Percentiles rank a stretch among this genome's conserved stretches.
These are phyloP conservation scores for Nidularia pulvinata DNA, from an alignment of 768 basidiomycete species.

Conservation along the genomic window DNA sequence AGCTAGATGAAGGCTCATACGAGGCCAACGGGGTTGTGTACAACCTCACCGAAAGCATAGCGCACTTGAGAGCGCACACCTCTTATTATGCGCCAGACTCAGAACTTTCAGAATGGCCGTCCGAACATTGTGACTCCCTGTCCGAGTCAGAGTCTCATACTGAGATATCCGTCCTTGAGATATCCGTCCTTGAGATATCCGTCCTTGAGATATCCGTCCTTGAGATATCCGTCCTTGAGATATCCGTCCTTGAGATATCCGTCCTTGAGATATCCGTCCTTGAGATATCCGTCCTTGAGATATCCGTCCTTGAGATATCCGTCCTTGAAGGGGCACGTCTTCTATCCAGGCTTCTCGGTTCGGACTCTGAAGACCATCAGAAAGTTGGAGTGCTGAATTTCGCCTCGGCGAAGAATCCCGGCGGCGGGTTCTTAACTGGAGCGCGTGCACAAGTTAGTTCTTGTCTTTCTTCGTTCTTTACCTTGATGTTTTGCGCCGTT, in stretches of 20 bases:
- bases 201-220: no score
- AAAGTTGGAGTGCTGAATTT: conserved; percentile 71
- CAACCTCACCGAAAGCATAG: conserved; percentile 20
- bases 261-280: no score
- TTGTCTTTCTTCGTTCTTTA: no score
- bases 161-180: conserved; percentile 39
- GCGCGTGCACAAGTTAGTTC: conserved; percentile 52
- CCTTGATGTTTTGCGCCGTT: no score
- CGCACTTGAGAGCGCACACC: conserved; percentile 35
- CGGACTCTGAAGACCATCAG: neutral
- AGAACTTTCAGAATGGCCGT: conserved; percentile 42
- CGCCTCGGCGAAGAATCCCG: conserved; percentile 67
- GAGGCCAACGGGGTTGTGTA: conserved; percentile 16
- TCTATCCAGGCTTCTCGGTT: conserved; percentile 8
- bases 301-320: conserved; percentile 51
- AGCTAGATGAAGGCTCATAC: conserved; percentile 44
- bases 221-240: no score
- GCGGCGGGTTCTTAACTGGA: conserved; percentile 68
- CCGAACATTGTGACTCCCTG: neutral
- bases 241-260: no score
- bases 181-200: no score
- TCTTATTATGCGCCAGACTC: conserved; percentile 49
- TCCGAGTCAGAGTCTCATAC: neutral
- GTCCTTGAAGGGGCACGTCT: conserved; percentile 51
- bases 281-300: conserved; percentile 39